Percentiles rank a stretch among this genome's conserved stretches.
Evolutionary conservation across 345 rosid species (phyloP).

Genomic region (Camelina sativa): DNA sequence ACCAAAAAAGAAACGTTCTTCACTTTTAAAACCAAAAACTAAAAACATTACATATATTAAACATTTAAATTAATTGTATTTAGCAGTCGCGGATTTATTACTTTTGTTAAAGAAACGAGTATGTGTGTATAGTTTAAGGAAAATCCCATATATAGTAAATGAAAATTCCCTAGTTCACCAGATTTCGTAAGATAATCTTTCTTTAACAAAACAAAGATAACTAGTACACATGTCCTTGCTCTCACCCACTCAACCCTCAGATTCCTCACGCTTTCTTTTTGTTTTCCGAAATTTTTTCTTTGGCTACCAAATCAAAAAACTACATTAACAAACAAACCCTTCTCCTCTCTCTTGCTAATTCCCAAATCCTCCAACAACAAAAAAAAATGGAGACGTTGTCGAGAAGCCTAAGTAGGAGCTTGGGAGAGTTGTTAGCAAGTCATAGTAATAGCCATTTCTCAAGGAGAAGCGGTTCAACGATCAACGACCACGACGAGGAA

Average conservation of each 20-base stretch:
- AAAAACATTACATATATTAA: background rate
- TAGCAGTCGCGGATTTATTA: background rate
- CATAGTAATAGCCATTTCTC: slow-evolving; percentile 36
- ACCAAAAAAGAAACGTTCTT: background rate
- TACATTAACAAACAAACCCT: slow-evolving; percentile 13
- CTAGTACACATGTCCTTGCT: slow-evolving; percentile 3
- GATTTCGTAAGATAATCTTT: background rate
- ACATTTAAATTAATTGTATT: background rate
- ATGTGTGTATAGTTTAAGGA: background rate
- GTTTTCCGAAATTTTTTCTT: slow-evolving; percentile 35
- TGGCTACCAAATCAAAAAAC: slow-evolving; percentile 19
- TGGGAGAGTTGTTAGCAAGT: slow-evolving; percentile 57
- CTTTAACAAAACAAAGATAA: background rate
- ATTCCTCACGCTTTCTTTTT: slow-evolving; percentile 36
- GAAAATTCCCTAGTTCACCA: slow-evolving; percentile 4
- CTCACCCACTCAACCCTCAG: slow-evolving; percentile 30
- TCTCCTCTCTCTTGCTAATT: background rate
- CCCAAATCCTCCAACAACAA: background rate
- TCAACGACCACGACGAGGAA: slow-evolving; percentile 72
- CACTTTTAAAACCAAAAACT: background rate
- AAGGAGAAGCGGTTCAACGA: slow-evolving; percentile 51
- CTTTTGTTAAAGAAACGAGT: background rate
- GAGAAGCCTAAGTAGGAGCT: slow-evolving; percentile 57
- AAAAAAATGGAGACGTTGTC: slow-evolving; percentile 36
- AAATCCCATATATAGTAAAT: background rate